Percentiles rank a stretch among this genome's conserved stretches.
These are phyloP conservation scores for Fusarium pseudograminearum DNA, from an alignment of 2,329 filamentous ascomycete species.

Conservation along the genomic window DNA sequence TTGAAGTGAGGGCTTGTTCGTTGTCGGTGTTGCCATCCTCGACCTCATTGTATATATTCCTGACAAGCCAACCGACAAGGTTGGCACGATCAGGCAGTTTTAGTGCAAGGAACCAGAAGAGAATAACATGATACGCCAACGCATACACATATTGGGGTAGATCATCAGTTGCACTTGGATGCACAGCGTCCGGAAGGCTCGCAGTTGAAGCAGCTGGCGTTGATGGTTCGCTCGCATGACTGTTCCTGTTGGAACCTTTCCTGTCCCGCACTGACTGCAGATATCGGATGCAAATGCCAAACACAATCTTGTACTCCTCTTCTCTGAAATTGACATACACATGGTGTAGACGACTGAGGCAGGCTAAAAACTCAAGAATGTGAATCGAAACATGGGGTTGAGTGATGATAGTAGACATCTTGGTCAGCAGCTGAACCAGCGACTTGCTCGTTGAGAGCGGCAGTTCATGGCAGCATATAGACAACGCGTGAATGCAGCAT, in stretches of 20 bases:
- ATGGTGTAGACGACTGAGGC: conserved; percentile 84
- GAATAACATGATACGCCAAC: conserved; percentile 92
- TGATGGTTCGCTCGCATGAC: conserved; percentile 58
- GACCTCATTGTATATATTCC: conserved; percentile 83
- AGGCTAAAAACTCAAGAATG: conserved; percentile 94
- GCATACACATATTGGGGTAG: conserved; percentile 94
- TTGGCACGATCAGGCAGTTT: conserved; percentile 85
- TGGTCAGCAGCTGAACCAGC: conserved; percentile 86
- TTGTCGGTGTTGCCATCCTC: conserved; percentile 81
- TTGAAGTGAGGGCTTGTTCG: conserved; percentile 91
- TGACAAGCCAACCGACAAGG: conserved; percentile 91
- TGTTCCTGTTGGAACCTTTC: conserved; percentile 61
- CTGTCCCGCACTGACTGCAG: conserved; percentile 86
- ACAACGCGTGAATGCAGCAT: conserved; percentile 92
- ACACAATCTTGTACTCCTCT: conserved; percentile 93
- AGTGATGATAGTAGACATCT: conserved; percentile 96
- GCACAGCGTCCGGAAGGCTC: conserved; percentile 37
- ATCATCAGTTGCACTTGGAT: conserved; percentile 68
- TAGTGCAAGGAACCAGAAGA: conserved; percentile 95
- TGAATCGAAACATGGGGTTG: conserved; percentile 92
- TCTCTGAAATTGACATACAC: conserved; percentile 90
- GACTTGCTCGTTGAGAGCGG: conserved; percentile 88
- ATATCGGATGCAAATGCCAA: conserved; percentile 95
- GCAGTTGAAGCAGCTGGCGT: conserved; percentile 44
- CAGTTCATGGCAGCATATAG: conserved; percentile 94